These are phyloP conservation scores for Achaetomiella virescens DNA, from an alignment of 495 filamentous ascomycete species.

Conservation along the genomic window DNA sequence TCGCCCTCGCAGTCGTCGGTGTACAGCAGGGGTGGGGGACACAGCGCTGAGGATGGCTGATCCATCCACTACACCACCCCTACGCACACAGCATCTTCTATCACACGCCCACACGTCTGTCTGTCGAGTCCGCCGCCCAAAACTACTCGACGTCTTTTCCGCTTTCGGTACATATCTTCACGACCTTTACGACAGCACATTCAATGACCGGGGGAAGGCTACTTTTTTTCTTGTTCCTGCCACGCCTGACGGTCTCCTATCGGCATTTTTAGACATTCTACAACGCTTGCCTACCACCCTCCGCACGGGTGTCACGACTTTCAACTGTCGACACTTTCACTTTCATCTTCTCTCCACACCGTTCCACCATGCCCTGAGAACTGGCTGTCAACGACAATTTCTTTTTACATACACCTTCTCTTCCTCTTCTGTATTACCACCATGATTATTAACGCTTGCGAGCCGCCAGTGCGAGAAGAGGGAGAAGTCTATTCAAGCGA, in stretches of 20 bases:
- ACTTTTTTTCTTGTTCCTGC: not conserved
- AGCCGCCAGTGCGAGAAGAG: too few relatives aligned
- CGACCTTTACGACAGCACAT: constrained; percentile 20
- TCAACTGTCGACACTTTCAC: too few relatives aligned
- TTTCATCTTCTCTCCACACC: too few relatives aligned
- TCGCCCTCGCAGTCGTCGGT: constrained; percentile 58
- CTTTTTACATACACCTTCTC: too few relatives aligned
- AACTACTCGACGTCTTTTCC: not conserved
- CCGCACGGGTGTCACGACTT: too few relatives aligned
- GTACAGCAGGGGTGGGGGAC: constrained; percentile 36
- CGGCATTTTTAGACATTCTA: not conserved
- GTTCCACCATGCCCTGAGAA: too few relatives aligned
- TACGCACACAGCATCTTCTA: not conserved
- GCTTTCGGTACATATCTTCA: constrained; percentile 1
- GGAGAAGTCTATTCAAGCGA: too few relatives aligned
- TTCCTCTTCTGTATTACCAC: too few relatives aligned
- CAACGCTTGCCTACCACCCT: too few relatives aligned
- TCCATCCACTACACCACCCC: not conserved
- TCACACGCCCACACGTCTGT: not conserved
- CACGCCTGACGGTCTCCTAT: constrained; percentile 11
- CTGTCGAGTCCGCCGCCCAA: not conserved
- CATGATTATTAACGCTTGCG: too few relatives aligned
- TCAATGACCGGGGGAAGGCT: constrained; percentile 9
- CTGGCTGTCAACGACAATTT: too few relatives aligned
- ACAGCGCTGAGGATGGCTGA: not conserved